phyloP scores from a whole-genome alignment of 2,329 filamentous ascomycete species.

The Stagonosporopsis rhizophila region DNA sequence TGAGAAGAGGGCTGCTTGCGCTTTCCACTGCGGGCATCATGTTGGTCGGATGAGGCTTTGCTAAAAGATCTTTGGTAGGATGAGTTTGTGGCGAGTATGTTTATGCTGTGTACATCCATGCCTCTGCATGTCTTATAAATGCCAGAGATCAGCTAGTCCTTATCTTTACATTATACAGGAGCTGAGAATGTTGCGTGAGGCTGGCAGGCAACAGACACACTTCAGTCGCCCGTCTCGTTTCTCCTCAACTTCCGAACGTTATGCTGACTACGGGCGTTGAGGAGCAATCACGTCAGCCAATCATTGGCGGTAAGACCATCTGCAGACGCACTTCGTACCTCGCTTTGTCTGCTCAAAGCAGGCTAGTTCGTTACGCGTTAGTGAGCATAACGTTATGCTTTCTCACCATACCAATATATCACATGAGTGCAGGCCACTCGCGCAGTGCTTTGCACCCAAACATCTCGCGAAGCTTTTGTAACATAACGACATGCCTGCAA shows the following conservation, averaged over 20 bases:
- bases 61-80: background rate
- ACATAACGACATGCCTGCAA: slow-evolving; percentile 34
- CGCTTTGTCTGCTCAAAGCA: background rate
- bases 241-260: background rate
- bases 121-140: background rate
- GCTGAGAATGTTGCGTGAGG: background rate
- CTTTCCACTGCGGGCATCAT: slow-evolving; percentile 1
- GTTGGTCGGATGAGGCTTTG: background rate
- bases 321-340: slow-evolving; percentile 7
- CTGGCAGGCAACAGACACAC: background rate
- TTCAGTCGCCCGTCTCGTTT: background rate
- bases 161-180: background rate
- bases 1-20: slow-evolving; percentile 24
- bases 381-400: slow-evolving; percentile 40
- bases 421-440: background rate
- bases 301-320: background rate
- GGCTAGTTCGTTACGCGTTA: background rate
- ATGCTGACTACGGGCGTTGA: background rate
- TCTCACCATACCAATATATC: slow-evolving; percentile 14
- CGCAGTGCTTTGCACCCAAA: background rate
- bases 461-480: slow-evolving; percentile 18
- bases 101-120: background rate
- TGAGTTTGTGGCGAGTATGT: background rate
- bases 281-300: background rate
- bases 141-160: background rate